Evolutionary conservation across 2,329 filamentous ascomycete species (phyloP).

Genomic region (Knoxdaviesia capensis): DNA sequence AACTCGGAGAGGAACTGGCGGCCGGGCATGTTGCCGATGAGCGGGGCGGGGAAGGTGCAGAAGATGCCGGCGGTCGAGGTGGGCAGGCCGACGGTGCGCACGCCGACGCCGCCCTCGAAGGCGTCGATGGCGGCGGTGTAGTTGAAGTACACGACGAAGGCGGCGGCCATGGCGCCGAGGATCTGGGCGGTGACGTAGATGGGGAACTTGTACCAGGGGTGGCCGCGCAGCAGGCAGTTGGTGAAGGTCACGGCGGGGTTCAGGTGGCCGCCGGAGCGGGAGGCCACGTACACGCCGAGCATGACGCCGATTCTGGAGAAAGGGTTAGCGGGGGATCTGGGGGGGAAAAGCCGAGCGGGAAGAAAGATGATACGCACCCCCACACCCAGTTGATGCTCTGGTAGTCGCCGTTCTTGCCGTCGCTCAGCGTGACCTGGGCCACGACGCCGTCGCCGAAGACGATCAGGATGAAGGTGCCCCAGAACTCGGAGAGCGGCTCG

Average conservation of each 20-base stretch:
- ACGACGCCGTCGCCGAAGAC: conserved; percentile 54
- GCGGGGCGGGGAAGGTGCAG: conserved; percentile 48
- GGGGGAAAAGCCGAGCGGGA: conserved; percentile 1
- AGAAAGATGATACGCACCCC: conserved; percentile 16
- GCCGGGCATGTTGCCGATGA: conserved; percentile 35
- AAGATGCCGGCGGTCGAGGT: conserved; percentile 51
- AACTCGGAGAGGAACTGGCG: conserved; percentile 56
- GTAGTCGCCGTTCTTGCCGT: conserved; percentile 23
- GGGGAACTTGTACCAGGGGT: conserved; percentile 50
- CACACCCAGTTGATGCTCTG: conserved; percentile 29
- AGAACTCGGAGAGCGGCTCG: conserved; percentile 46
- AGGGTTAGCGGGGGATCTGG: background rate
- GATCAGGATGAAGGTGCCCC: conserved; percentile 46
- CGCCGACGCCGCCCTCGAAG: conserved; percentile 37
- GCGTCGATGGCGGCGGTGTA: conserved; percentile 42
- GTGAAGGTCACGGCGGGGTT: conserved; percentile 52
- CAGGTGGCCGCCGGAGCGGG: conserved; percentile 46
- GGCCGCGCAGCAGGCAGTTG: conserved; percentile 46
- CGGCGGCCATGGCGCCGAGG: conserved; percentile 44
- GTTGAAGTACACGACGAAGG: conserved; percentile 40
- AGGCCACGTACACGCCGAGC: conserved; percentile 46
- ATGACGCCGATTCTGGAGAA: conserved; percentile 37
- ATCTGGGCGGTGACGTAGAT: conserved; percentile 46
- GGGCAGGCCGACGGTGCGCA: conserved; percentile 37
- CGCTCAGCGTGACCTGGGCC: conserved; percentile 44